Conservation (phyloP, 805 yeast genomes). For the Candida lessepsii region DNA sequence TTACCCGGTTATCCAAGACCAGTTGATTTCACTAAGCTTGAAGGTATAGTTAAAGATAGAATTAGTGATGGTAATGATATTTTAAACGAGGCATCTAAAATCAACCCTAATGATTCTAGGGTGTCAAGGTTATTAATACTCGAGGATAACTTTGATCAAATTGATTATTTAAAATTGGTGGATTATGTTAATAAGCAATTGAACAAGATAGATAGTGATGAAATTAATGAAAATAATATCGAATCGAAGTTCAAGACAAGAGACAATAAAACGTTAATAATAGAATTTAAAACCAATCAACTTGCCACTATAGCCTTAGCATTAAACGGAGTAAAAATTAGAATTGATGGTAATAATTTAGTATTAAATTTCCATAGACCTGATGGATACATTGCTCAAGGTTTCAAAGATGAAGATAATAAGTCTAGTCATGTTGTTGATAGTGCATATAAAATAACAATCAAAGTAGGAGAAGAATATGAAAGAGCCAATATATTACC, state of each 20-base stretch:
- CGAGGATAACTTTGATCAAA: constrained; percentile 28
- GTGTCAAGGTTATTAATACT: constrained; percentile 32
- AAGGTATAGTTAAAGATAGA: constrained; percentile 37
- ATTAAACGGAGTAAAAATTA: constrained; percentile 26
- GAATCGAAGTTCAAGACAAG: constrained; percentile 34
- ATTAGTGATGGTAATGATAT: constrained; percentile 29
- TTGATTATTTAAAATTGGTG: constrained; percentile 39
- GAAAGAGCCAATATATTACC: constrained; percentile 41
- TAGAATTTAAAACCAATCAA: constrained; percentile 50
- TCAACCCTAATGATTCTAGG: constrained; percentile 40
- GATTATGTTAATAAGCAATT: constrained; percentile 47
- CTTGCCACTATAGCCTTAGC: constrained; percentile 57
- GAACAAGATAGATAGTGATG: constrained; percentile 39
- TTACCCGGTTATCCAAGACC: constrained; percentile 63
- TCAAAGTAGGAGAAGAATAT: constrained; percentile 12
- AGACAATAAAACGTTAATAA: constrained; percentile 39
- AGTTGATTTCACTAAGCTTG: constrained; percentile 40
- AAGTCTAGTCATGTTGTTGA: constrained; percentile 11
- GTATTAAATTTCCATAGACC: constrained; percentile 15
- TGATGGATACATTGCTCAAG: constrained; percentile 16
- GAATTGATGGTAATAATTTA: constrained; percentile 25
- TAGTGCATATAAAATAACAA: constrained; percentile 13
- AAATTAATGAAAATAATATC: constrained; percentile 31
- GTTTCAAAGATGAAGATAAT: constrained; percentile 10
- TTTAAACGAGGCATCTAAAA: constrained; percentile 32